phyloP scores from a whole-genome alignment of 2,329 filamentous ascomycete species.

The Diplodia seriata region DNA sequence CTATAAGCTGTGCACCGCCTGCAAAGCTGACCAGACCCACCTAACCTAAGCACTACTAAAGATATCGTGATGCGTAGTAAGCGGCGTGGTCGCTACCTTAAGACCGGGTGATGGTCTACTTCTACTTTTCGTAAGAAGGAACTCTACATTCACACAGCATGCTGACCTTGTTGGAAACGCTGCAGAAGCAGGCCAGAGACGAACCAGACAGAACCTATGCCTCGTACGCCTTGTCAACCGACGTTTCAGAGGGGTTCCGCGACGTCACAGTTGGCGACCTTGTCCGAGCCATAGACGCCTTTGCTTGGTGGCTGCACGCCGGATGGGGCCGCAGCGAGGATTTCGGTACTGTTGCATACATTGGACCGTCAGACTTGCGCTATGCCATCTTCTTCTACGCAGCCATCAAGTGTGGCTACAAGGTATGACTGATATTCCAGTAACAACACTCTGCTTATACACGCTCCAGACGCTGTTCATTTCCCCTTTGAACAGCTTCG shows the following conservation, averaged over 20 bases:
- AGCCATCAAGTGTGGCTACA: slow-evolving; percentile 38
- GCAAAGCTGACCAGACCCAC: too few species aligned
- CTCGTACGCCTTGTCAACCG: not conserved
- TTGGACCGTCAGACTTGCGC: slow-evolving; percentile 2
- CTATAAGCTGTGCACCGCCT: too few species aligned
- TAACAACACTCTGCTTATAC: not conserved
- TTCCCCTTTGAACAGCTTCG: slow-evolving; percentile 36
- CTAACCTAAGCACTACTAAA: too few species aligned
- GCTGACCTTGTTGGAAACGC: not conserved
- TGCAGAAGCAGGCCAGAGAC: not conserved
- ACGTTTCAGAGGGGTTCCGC: not conserved
- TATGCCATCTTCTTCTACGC: slow-evolving; percentile 35
- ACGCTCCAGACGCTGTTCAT: slow-evolving; percentile 31
- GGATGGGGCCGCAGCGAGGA: not conserved
- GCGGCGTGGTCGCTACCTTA: too few species aligned
- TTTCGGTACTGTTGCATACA: not conserved
- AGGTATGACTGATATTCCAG: slow-evolving; percentile 32
- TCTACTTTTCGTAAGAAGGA: too few species aligned
- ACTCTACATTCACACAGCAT: not conserved
- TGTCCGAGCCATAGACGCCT: not conserved
- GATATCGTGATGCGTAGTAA: too few species aligned
- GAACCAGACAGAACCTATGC: not conserved
- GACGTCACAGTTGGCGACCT: not conserved
- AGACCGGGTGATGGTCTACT: too few species aligned
- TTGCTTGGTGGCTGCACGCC: slow-evolving; percentile 1